Evolutionary conservation across 768 basidiomycete species (phyloP).

Genomic region (Pleurotus djamor): DNA sequence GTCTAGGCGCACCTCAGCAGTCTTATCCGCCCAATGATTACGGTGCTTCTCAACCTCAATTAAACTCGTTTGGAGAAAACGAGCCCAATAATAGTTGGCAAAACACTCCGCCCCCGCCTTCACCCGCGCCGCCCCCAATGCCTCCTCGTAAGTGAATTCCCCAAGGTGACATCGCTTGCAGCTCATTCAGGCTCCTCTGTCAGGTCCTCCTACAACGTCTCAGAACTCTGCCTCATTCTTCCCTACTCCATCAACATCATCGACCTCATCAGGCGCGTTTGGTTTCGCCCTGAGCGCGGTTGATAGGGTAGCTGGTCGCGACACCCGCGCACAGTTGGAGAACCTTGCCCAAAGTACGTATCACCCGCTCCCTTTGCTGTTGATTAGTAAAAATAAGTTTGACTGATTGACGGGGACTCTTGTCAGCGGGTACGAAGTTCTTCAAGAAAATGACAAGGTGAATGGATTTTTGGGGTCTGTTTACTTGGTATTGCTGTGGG

Average conservation of each 20-base stretch:
- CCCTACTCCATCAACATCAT: slow-evolving; percentile 23
- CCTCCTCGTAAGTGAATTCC: slow-evolving; percentile 17
- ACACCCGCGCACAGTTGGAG: slow-evolving; percentile 48
- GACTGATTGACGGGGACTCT: slow-evolving; percentile 9
- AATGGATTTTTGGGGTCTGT: neutral
- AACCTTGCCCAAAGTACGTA: slow-evolving; percentile 52
- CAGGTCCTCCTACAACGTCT: neutral
- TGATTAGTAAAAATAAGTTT: neutral
- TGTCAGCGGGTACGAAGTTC: slow-evolving; percentile 31
- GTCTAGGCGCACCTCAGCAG: slow-evolving; percentile 9
- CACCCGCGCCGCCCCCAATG: slow-evolving; percentile 9
- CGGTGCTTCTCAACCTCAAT: too few species aligned
- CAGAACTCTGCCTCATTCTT: slow-evolving; percentile 21
- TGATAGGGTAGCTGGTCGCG: slow-evolving; percentile 54
- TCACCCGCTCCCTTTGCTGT: neutral
- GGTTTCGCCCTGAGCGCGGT: slow-evolving; percentile 47
- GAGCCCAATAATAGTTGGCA: neutral
- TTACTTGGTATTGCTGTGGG: neutral
- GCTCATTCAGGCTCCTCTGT: neutral
- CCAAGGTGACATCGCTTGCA: neutral
- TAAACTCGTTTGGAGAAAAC: too few species aligned
- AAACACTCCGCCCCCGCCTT: slow-evolving; percentile 6
- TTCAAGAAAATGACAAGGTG: slow-evolving; percentile 24
- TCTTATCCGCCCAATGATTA: too few species aligned
- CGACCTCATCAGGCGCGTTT: slow-evolving; percentile 24